Evolutionary conservation across 768 basidiomycete genomes (phyloP).

Genomic region (Clitopilus hobsonii): DNA sequence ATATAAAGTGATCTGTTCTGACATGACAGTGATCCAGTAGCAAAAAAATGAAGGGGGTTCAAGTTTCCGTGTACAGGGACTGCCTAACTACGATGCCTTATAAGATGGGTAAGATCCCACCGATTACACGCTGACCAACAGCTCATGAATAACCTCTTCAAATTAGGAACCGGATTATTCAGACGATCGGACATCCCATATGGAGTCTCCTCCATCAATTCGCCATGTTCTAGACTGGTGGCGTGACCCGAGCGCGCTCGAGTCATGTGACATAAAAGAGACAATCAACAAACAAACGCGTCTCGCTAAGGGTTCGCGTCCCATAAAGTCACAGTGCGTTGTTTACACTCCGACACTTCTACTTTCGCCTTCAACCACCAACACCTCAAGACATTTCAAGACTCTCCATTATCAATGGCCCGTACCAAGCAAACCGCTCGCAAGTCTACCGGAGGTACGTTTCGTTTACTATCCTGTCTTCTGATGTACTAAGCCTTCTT

Average conservation of each 20-base stretch:
- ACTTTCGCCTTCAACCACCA: neutral
- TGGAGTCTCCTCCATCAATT: neutral
- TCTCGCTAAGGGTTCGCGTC: neutral
- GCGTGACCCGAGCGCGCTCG: neutral
- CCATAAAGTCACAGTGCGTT: neutral
- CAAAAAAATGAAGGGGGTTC: neutral
- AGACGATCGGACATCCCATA: neutral
- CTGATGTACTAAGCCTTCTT: neutral
- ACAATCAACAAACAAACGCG: neutral
- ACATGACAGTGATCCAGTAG: neutral
- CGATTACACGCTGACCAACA: neutral
- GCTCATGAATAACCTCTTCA: neutral
- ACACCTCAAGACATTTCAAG: conserved; percentile 2
- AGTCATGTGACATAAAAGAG: neutral
- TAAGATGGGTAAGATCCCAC: neutral
- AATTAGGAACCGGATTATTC: neutral
- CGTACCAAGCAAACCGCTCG: conserved; percentile 76
- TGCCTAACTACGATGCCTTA: neutral
- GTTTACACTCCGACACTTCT: neutral
- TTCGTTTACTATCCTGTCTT: neutral
- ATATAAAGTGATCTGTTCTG: conserved; percentile 36
- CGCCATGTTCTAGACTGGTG: neutral
- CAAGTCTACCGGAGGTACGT: conserved; percentile 68
- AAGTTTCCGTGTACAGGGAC: neutral
- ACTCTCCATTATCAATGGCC: conserved; percentile 40